Percentiles rank a stretch among this genome's conserved stretches.
Conservation (phyloP, 148 eudicot genomes). For the Rhododendron molle region DNA sequence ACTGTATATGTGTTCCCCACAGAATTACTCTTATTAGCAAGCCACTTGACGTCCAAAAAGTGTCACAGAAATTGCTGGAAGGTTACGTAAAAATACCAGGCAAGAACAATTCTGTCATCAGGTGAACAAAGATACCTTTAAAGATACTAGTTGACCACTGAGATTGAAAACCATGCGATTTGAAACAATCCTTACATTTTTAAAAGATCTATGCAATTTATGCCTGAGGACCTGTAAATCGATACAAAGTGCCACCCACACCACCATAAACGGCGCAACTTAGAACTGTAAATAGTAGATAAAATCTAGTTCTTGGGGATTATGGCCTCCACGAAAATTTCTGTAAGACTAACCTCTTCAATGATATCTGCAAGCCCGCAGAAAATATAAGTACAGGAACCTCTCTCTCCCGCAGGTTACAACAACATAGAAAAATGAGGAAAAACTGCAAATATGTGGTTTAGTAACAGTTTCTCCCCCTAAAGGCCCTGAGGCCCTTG, state of each 20-base stretch:
- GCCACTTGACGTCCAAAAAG: background rate
- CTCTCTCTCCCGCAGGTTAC: conserved; percentile 52
- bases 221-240: conserved; percentile 71
- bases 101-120: background rate
- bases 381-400: conserved; percentile 92
- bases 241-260: background rate
- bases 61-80: background rate
- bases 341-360: conserved; percentile 61
- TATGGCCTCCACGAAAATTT: conserved; percentile 6
- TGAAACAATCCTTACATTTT: conserved; percentile 78
- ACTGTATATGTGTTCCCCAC: background rate
- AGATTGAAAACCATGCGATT: conserved; percentile 83
- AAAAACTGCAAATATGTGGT: background rate
- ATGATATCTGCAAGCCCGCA: conserved; percentile 97
- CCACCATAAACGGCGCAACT: background rate
- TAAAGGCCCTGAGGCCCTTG: background rate
- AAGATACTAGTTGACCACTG: conserved; percentile 56
- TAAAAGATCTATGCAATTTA: conserved; percentile 67
- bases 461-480: background rate
- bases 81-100: background rate
- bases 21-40: background rate
- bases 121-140: conserved; percentile 23
- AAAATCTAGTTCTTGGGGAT: conserved; percentile 1
- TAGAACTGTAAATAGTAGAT: background rate
- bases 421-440: conserved; percentile 12